A percentile compares a stretch with the other conserved stretches of the same genome.
These are phyloP conservation scores for Beauveria bassiana DNA, from an alignment of 2,329 filamentous ascomycete species.

Conservation along the genomic window DNA sequence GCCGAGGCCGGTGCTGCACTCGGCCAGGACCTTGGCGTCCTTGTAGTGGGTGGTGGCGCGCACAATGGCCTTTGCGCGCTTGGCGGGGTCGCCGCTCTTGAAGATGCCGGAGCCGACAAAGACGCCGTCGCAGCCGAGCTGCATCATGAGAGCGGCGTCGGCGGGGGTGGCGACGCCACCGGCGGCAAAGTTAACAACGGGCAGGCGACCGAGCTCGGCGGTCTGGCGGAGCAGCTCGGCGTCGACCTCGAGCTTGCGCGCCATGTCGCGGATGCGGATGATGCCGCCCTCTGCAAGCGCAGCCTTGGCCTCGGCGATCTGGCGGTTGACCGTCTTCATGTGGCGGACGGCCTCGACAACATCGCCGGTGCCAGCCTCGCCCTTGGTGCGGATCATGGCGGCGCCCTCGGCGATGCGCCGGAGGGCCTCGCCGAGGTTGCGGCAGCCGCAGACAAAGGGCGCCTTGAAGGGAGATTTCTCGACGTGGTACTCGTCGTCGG, in stretches of 20 bases:
- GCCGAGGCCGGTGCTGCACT: slow-evolving; percentile 82
- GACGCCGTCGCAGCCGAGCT: slow-evolving; percentile 93
- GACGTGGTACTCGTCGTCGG: slow-evolving; percentile 85
- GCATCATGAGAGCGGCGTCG: slow-evolving; percentile 96
- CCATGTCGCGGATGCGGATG: slow-evolving; percentile 56
- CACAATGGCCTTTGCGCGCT: slow-evolving; percentile 90
- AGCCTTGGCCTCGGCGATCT: slow-evolving; percentile 73
- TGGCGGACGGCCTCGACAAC: slow-evolving; percentile 94
- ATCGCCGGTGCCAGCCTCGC: slow-evolving; percentile 93
- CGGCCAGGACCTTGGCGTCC: slow-evolving; percentile 76
- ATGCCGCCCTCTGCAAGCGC: slow-evolving; percentile 54
- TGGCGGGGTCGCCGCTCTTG: slow-evolving; percentile 85
- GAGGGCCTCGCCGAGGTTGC: slow-evolving; percentile 88
- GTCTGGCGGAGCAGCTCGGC: slow-evolving; percentile 77
- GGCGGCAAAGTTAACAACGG: slow-evolving; percentile 95
- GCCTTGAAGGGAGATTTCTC: slow-evolving; percentile 76
- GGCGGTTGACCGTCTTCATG: slow-evolving; percentile 80
- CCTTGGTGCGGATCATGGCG: slow-evolving; percentile 98
- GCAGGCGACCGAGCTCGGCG: slow-evolving; percentile 76
- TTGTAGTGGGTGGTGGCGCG: slow-evolving; percentile 86
- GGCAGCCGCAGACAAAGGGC: slow-evolving; percentile 94
- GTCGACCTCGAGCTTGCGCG: slow-evolving; percentile 73
- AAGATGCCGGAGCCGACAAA: slow-evolving; percentile 97
- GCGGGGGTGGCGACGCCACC: slow-evolving; percentile 99
- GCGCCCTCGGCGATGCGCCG: slow-evolving; percentile 87